Evolutionary conservation across 768 basidiomycete genomes (phyloP).

Genomic region (Termitomyces eurrhizus): DNA sequence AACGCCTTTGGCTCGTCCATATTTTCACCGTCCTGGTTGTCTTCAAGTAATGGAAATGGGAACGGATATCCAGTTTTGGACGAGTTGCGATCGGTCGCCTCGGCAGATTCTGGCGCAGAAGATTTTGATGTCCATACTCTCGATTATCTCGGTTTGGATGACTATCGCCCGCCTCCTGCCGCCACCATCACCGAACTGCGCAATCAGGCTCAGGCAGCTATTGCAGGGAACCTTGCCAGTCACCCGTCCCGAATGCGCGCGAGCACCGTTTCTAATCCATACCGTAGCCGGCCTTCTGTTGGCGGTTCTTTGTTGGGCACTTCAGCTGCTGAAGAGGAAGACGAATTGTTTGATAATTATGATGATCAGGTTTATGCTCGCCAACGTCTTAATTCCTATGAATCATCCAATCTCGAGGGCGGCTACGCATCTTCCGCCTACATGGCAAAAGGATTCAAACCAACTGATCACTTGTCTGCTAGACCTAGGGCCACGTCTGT

Average conservation of each 20-base stretch:
- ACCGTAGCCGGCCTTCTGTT: slow-evolving; percentile 61
- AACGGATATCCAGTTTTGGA: slow-evolving; percentile 67
- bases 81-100: slow-evolving; percentile 77
- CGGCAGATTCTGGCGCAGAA: slow-evolving; percentile 76
- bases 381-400: slow-evolving; percentile 63
- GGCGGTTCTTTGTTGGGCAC: slow-evolving; percentile 61
- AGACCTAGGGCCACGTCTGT: slow-evolving; percentile 86
- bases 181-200: slow-evolving; percentile 88
- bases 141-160: slow-evolving; percentile 95
- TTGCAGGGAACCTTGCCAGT: slow-evolving; percentile 70
- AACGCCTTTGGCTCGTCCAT: slow-evolving; percentile 87
- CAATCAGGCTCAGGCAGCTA: slow-evolving; percentile 86
- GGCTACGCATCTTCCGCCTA: slow-evolving; percentile 54
- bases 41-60: slow-evolving; percentile 51
- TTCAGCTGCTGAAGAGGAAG: slow-evolving; percentile 71
- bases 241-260: slow-evolving; percentile 81
- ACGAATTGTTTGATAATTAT: slow-evolving; percentile 64
- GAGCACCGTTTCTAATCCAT: slow-evolving; percentile 92
- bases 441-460: slow-evolving; percentile 71
- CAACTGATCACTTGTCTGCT: slow-evolving; percentile 61
- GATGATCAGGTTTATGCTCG: slow-evolving; percentile 47
- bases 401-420: slow-evolving; percentile 45
- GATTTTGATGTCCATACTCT: slow-evolving; percentile 92
- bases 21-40: slow-evolving; percentile 89
- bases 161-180: slow-evolving; percentile 69